phyloP scores from a whole-genome alignment of 1,284 basidiomycete species.

The Apiotrichum siamense region DNA sequence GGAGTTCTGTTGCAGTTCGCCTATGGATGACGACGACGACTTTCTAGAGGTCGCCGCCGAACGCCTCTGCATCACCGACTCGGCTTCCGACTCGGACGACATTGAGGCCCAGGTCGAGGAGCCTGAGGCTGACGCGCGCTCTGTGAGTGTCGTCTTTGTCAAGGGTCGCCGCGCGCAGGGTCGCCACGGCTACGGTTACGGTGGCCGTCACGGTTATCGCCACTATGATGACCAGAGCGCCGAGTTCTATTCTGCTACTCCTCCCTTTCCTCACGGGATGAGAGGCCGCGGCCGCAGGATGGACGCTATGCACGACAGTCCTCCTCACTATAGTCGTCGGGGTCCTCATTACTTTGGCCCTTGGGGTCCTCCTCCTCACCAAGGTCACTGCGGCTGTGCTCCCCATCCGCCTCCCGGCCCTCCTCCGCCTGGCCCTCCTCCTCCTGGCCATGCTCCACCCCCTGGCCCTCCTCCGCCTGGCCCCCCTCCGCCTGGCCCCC shows the following conservation, averaged over 20 bases:
- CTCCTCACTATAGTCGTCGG: too few species aligned
- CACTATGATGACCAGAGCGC: neutral
- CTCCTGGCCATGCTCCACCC: too few species aligned
- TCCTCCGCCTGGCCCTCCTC: too few species aligned
- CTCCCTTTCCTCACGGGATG: too few species aligned
- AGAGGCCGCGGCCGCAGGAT: neutral
- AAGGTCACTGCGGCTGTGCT: too few species aligned
- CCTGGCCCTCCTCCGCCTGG: too few species aligned
- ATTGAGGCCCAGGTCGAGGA: neutral
- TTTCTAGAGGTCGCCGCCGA: neutral
- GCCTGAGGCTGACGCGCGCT: neutral
- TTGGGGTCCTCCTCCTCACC: too few species aligned
- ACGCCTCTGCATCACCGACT: neutral
- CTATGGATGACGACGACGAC: neutral
- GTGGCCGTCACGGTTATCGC: neutral
- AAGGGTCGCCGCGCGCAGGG: neutral
- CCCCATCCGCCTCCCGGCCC: too few species aligned
- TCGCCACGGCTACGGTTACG: neutral
- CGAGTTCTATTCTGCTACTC: too few species aligned
- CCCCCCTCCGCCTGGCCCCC: too few species aligned
- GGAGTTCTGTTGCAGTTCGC: neutral
- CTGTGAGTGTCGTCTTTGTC: conserved; percentile 1
- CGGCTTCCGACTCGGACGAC: neutral
- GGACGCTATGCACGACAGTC: neutral
- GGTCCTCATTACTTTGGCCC: too few species aligned